Conservation (phyloP, 2,329 filamentous ascomycete species). For the Trichothecium sympodiale region DNA sequence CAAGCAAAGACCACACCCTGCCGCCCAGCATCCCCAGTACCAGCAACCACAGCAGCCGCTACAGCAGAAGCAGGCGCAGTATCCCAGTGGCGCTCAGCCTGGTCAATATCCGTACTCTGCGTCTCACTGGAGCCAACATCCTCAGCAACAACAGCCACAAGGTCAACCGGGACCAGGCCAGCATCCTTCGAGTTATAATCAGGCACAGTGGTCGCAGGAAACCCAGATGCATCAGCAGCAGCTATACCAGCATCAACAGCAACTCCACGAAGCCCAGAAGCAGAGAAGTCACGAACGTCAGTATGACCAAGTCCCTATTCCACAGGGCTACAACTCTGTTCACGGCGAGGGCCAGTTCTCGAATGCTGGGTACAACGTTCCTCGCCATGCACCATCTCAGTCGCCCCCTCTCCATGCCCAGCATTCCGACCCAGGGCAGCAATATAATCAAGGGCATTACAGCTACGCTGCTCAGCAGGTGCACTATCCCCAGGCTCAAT, state of each 20-base stretch:
- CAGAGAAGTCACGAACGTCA: conserved; percentile 15
- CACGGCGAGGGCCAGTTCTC: conserved; percentile 22
- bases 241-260: not conserved
- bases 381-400: conserved; percentile 8
- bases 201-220: conserved; percentile 7
- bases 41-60: conserved; percentile 7
- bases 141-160: not conserved
- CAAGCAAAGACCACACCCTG: not conserved
- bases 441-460: no score
- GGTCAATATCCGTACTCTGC: not conserved
- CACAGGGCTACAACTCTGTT: conserved; percentile 22
- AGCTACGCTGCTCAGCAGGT: no score
- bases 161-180: not conserved
- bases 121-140: not conserved
- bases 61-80: conserved; percentile 2
- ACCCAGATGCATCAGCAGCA: conserved; percentile 3
- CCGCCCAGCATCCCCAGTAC: conserved; percentile 2
- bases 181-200: not conserved
- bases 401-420: conserved; percentile 6
- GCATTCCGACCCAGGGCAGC: no score
- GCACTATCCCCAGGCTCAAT: not conserved
- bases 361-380: conserved; percentile 16
- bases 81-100: not conserved
- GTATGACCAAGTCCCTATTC: conserved; percentile 26
- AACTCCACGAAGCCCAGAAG: not conserved